Conservation (phyloP, 176 grass and related monocot genomes). For the Microstegium vimineum region DNA sequence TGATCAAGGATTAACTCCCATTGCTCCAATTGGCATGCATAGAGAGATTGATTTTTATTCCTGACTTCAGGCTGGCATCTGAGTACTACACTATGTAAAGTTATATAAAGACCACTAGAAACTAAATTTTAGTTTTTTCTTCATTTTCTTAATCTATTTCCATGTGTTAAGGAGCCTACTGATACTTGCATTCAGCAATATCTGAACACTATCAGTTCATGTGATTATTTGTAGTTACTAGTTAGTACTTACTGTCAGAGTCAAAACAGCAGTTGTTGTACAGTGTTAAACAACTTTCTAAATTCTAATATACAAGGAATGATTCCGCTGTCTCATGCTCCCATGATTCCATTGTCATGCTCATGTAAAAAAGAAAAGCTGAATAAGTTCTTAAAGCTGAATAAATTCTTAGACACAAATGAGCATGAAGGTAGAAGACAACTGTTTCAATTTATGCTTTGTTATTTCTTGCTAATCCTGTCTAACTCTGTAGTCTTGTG, state of each 20-base stretch:
- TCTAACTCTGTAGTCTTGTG: not conserved
- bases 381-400: no score
- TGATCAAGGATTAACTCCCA: no score
- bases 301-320: not conserved
- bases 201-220: not conserved
- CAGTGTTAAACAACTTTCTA: not conserved
- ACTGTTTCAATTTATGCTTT: not conserved
- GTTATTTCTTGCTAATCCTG: not conserved
- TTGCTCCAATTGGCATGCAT: no score
- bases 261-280: no score
- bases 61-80: no score
- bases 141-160: not conserved
- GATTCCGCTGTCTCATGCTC: not conserved
- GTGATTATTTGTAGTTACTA: not conserved
- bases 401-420: not conserved
- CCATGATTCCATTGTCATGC: not conserved
- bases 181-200: not conserved
- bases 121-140: not conserved
- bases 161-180: not conserved
- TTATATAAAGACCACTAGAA: not conserved
- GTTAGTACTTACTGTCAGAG: no score
- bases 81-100: not conserved
- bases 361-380: not conserved
- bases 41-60: not conserved
- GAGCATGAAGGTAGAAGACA: not conserved